Conservation (phyloP, 2,329 filamentous ascomycete species). For the Xenoacremonium recifei region DNA sequence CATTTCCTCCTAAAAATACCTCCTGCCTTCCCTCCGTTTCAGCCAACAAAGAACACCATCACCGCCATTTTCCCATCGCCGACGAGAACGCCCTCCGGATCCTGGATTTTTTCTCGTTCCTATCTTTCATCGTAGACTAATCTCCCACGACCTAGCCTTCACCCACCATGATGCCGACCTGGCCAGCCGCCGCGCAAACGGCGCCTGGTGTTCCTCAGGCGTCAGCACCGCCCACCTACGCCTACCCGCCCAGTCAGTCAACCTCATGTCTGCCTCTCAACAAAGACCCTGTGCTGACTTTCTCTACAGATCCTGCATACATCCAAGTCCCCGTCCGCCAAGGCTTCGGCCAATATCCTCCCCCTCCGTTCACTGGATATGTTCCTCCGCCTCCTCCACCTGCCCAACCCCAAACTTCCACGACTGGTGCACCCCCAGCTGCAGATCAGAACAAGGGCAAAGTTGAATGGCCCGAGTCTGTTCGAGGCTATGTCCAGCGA, state of each 20-base stretch:
- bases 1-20: slow-evolving; percentile 23
- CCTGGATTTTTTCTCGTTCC: slow-evolving; percentile 14
- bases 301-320: slow-evolving; percentile 51
- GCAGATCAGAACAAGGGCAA: slow-evolving; percentile 50
- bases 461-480: slow-evolving; percentile 77
- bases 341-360: slow-evolving; percentile 49
- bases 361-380: slow-evolving; percentile 34
- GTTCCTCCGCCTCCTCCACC: slow-evolving; percentile 25
- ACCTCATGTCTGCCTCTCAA: slow-evolving; percentile 2
- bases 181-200: slow-evolving; percentile 35
- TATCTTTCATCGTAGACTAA: slow-evolving; percentile 22
- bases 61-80: slow-evolving; percentile 9
- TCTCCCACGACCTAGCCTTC: slow-evolving; percentile 16
- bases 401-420: slow-evolving; percentile 23
- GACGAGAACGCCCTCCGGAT: slow-evolving; percentile 3
- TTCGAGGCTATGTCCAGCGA: slow-evolving; percentile 84
- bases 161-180: slow-evolving; percentile 35
- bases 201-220: neutral
- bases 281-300: slow-evolving; percentile 20
- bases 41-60: slow-evolving; percentile 8
- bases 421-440: slow-evolving; percentile 27
- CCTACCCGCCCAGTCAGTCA: slow-evolving; percentile 39
- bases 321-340: slow-evolving; percentile 62
- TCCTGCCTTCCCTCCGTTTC: slow-evolving; percentile 11
- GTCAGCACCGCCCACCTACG: slow-evolving; percentile 32